A percentile compares a stretch with the other conserved stretches of the same genome.
phyloP scores from a whole-genome alignment of 2,329 filamentous ascomycete genomes.

The Juglanconis juglandina region DNA sequence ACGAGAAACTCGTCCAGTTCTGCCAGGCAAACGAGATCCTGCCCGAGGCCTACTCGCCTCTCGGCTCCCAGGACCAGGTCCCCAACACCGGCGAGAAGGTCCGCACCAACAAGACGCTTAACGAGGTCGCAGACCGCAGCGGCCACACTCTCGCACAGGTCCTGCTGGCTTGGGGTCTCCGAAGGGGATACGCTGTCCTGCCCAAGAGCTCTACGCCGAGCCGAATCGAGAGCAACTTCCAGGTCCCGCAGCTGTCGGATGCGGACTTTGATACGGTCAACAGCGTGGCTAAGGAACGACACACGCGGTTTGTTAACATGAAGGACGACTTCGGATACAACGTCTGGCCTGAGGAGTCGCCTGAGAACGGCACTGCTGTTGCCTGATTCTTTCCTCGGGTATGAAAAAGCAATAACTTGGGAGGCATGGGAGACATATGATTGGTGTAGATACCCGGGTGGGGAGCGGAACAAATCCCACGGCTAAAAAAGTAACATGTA shows the following conservation, averaged over 20 bases:
- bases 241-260: slow-evolving; percentile 52
- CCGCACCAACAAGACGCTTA: slow-evolving; percentile 55
- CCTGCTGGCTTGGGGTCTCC: slow-evolving; percentile 63
- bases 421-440: background rate
- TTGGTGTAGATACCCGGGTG: slow-evolving; percentile 11
- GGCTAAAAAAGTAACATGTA: background rate
- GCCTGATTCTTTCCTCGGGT: background rate
- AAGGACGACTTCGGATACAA: slow-evolving; percentile 76
- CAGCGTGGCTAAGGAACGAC: slow-evolving; percentile 61
- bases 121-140: slow-evolving; percentile 54
- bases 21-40: slow-evolving; percentile 50
- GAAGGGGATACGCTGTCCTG: slow-evolving; percentile 63
- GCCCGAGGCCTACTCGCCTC: slow-evolving; percentile 47
- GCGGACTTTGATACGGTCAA: slow-evolving; percentile 61
- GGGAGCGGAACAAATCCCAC: background rate
- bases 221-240: slow-evolving; percentile 64
- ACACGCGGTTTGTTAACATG: slow-evolving; percentile 76
- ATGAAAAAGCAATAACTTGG: no score
- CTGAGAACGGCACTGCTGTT: slow-evolving; percentile 11
- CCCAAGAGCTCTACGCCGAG: slow-evolving; percentile 67
- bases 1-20: slow-evolving; percentile 49
- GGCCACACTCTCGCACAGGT: slow-evolving; percentile 59
- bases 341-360: slow-evolving; percentile 61
- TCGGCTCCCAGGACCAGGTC: slow-evolving; percentile 67
- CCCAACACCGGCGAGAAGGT: slow-evolving; percentile 66